Evolutionary conservation across 2,329 filamentous ascomycete species (phyloP), one percentile per base, ranked within the genome.

Genomic region (Aspergillus niger): DNA sequence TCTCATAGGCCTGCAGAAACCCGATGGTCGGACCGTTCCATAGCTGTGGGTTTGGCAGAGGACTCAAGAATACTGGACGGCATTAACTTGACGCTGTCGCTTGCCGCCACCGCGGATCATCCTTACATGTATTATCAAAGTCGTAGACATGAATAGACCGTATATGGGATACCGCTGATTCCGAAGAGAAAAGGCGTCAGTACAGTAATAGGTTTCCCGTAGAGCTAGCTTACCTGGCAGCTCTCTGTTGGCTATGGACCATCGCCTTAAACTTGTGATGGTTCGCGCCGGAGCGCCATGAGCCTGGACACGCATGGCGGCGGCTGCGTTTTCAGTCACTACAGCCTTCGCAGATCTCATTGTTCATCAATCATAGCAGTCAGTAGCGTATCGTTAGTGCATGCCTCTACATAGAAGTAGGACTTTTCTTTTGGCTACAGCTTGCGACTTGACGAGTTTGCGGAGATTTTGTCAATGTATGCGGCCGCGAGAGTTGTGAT

Each of bases 71-170:
- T 52, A 99, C 91, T 92, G 69, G 8, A 36, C 1, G 22, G 53
- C 41, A 63, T 67, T 63, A 68, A 63, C 59, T 65, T 62, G 43
- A 61, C 43, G 22, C 26, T 13, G 6, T n/a, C 20, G 20, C 2
- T 22, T 8, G 28, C 39, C 24, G 41, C 3, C 39, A 2, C 8
- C 15, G 32, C 39, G n/a, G 13, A 11, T 43, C 44, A 55, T 49
- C 13, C 89, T 74, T 81, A 94, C 91, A 80, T 39, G 94, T 98
- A 73, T 99, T 98, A 78, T 99, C 95, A 76, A 98, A 99, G 76
- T 99, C 95, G 80, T 98, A 98, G 67, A 99, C 85, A 73, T 98
- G 94, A 55, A 99, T 87, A 8, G 87, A 80, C 74, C 86, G 91
- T 77, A 98, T 89, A 58, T 86, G 82, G 44, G 89, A 82, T 10